Conservation (phyloP, 2,329 filamentous ascomycete species). For the Waltergamsia citrina region DNA sequence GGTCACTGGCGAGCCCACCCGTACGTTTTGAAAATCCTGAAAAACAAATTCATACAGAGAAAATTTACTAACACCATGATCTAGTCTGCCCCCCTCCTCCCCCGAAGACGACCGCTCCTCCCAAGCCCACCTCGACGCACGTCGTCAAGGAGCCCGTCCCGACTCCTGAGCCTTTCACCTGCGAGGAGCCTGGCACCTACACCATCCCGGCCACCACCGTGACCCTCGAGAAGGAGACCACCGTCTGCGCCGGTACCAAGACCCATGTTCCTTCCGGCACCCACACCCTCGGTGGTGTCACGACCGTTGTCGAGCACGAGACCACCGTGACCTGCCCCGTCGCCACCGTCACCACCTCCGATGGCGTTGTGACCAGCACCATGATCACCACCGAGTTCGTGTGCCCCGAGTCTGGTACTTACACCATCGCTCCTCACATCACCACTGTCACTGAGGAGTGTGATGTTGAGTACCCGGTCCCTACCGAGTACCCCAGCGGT, state of each 20-base stretch:
- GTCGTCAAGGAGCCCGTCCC: constrained; percentile 38
- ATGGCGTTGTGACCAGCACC: constrained; percentile 50
- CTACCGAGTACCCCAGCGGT: constrained; percentile 56
- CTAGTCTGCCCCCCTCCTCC: constrained; percentile 12
- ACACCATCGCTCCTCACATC: constrained; percentile 63
- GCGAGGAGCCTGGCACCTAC: constrained; percentile 61
- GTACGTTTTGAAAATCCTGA: constrained; percentile 31
- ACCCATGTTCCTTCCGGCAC: constrained; percentile 54
- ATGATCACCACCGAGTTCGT: constrained; percentile 62
- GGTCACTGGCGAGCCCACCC: constrained; percentile 55
- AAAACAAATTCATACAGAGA: not conserved
- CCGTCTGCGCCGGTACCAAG: constrained; percentile 53
- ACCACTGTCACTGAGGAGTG: constrained; percentile 46
- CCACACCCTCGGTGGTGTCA: constrained; percentile 64
- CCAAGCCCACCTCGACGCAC: constrained; percentile 20
- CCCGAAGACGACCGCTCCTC: constrained; percentile 15
- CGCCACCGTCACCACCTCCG: constrained; percentile 51
- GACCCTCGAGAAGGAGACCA: constrained; percentile 56
- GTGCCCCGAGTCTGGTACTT: constrained; percentile 65
- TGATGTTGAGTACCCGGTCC: constrained; percentile 54
- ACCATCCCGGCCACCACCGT: constrained; percentile 67
- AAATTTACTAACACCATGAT: constrained; percentile 4
- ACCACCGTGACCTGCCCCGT: constrained; percentile 65
- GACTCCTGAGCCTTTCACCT: constrained; percentile 42
- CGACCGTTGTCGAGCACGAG: constrained; percentile 54